phyloP scores from a whole-genome alignment of 2,329 filamentous ascomycete species.

The Sphaerulina populicola region DNA sequence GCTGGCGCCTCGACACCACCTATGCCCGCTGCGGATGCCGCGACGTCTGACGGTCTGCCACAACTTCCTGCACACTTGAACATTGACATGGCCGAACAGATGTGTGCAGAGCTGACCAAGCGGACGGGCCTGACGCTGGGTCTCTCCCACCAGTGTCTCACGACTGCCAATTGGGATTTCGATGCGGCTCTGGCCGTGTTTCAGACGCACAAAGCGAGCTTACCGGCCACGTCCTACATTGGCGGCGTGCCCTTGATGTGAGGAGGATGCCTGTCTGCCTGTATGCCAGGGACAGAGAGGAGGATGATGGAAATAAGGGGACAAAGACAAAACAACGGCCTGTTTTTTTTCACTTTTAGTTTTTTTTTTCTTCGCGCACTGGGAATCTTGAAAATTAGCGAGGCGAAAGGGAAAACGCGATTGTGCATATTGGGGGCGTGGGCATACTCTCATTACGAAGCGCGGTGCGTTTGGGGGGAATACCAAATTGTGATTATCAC shows the following conservation, averaged over 20 bases:
- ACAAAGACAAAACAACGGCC: background rate
- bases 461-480: too few species aligned
- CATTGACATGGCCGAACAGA: slow-evolving; percentile 42
- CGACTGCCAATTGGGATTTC: slow-evolving; percentile 71
- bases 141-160: slow-evolving; percentile 73
- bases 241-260: slow-evolving; percentile 14
- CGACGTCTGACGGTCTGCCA: slow-evolving; percentile 12
- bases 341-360: too few species aligned
- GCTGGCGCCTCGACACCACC: slow-evolving; percentile 28
- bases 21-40: slow-evolving; percentile 14
- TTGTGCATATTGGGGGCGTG: background rate
- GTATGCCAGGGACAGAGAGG: background rate
- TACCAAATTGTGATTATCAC: too few species aligned
- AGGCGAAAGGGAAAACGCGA: background rate
- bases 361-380: too few species aligned
- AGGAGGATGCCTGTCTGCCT: background rate
- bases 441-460: too few species aligned
- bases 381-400: background rate
- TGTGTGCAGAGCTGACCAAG: slow-evolving; percentile 61
- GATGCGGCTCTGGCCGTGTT: slow-evolving; percentile 67
- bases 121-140: slow-evolving; percentile 72
- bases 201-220: slow-evolving; percentile 56
- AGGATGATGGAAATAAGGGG: too few species aligned
- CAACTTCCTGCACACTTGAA: slow-evolving; percentile 27
- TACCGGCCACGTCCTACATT: slow-evolving; percentile 39